Conservation (phyloP, 257 asterid species). For the Nicotiana benthamiana region DNA sequence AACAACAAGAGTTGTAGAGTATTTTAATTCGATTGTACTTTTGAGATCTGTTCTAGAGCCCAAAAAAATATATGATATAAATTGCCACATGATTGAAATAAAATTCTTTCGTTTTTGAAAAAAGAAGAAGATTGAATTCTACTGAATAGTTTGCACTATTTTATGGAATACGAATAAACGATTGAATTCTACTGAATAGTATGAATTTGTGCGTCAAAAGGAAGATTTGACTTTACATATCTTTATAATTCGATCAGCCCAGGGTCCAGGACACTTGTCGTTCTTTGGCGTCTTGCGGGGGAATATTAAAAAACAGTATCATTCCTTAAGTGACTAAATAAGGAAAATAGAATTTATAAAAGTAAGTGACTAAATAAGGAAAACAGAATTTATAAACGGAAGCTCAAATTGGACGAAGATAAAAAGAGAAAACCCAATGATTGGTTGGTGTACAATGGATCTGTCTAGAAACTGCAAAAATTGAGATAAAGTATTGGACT, state of each 20-base stretch:
- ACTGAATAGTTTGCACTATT: too few species aligned
- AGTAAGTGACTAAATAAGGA: neutral
- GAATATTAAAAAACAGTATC: neutral
- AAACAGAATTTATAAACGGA: neutral
- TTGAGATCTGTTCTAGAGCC: too few species aligned
- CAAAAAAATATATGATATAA: too few species aligned
- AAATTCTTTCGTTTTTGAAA: too few species aligned
- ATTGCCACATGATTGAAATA: too few species aligned
- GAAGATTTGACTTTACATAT: neutral
- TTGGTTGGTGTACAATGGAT: too few species aligned
- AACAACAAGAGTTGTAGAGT: too few species aligned
- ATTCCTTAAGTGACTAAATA: neutral
- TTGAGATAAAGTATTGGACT: neutral
- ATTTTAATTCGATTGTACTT: too few species aligned
- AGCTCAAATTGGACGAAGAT: neutral
- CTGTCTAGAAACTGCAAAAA: neutral
- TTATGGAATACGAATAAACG: too few species aligned
- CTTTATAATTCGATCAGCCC: neutral
- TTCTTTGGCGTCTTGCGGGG: neutral
- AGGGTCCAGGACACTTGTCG: neutral
- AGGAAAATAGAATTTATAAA: neutral
- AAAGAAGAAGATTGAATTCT: too few species aligned
- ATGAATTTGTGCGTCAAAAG: neutral
- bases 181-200: too few species aligned
- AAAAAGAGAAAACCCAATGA: neutral